Percentiles rank a stretch among this genome's conserved stretches.
phyloP scores from a whole-genome alignment of 371 early-diverging fungal species.

The Mortierella sp. region DNA sequence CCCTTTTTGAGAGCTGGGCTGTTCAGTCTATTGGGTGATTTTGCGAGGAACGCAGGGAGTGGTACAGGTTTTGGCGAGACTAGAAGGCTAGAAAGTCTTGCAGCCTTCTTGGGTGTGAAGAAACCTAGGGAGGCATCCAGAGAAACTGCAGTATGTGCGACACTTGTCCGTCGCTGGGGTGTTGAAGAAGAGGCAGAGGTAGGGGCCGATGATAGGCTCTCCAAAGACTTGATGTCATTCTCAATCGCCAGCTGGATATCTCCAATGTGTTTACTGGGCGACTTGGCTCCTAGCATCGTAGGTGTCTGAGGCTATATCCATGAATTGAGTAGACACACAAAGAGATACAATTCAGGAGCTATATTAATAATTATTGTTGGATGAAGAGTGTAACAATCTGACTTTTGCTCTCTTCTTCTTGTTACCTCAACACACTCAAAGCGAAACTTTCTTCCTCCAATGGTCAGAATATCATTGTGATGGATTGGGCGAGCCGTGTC shows the following conservation, averaged over 20 bases:
- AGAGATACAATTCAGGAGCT: too few relatives aligned
- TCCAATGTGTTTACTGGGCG: slow-evolving; percentile 16
- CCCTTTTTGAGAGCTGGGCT: slow-evolving; percentile 6
- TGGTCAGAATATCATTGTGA: slow-evolving; percentile 35
- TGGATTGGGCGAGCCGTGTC: slow-evolving; percentile 36
- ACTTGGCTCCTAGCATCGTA: not conserved
- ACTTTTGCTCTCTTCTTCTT: not conserved
- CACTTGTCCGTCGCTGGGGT: slow-evolving; percentile 13
- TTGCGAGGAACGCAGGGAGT: slow-evolving; percentile 32
- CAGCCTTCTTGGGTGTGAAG: slow-evolving; percentile 43
- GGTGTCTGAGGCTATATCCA: too few relatives aligned
- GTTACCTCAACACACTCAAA: slow-evolving; percentile 26
- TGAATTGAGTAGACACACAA: too few relatives aligned
- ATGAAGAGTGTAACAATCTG: too few relatives aligned
- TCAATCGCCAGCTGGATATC: slow-evolving; percentile 20
- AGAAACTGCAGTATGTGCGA: slow-evolving; percentile 14
- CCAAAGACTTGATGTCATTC: slow-evolving; percentile 16
- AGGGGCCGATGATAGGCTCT: slow-evolving; percentile 16
- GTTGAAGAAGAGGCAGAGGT: slow-evolving; percentile 2
- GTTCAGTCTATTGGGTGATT: slow-evolving; percentile 13
- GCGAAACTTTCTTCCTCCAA: slow-evolving; percentile 41
- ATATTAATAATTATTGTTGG: too few relatives aligned
- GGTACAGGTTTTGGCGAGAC: slow-evolving; percentile 44
- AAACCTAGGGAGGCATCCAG: slow-evolving; percentile 37
- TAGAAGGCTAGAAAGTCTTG: slow-evolving; percentile 34